Percentiles rank a stretch among this genome's conserved stretches.
Evolutionary conservation across 169 alveolate species (phyloP).

Genomic region (Plasmodium inui): DNA sequence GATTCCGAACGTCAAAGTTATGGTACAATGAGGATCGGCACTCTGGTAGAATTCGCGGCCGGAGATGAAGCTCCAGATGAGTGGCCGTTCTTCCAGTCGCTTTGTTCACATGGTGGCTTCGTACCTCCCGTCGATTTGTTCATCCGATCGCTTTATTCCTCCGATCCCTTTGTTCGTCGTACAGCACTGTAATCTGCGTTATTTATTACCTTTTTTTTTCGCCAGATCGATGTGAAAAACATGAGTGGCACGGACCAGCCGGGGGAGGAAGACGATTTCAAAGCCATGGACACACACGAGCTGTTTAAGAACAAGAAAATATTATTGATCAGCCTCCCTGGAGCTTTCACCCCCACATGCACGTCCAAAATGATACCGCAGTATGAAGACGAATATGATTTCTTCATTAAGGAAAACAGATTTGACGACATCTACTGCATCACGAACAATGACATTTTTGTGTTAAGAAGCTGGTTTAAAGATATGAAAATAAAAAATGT

Average conservation of each 20-base stretch:
- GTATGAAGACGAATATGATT: constrained; percentile 78
- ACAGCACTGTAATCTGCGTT: neutral
- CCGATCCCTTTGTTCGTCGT: neutral
- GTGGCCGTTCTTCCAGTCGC: no score
- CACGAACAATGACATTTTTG: constrained; percentile 81
- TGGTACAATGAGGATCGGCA: constrained; percentile 16
- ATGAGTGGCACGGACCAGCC: neutral
- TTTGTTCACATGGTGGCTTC: no score
- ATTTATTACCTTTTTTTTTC: neutral
- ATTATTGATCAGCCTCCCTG: constrained; percentile 79
- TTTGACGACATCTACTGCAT: constrained; percentile 83
- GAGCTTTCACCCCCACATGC: constrained; percentile 86
- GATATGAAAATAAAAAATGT: constrained; percentile 71
- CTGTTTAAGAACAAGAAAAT: constrained; percentile 77
- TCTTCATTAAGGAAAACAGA: constrained; percentile 61
- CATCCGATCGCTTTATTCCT: neutral
- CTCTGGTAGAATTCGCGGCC: neutral
- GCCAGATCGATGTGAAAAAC: constrained; percentile 40
- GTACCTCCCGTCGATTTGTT: neutral
- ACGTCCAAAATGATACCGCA: constrained; percentile 78
- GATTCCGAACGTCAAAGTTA: constrained; percentile 72
- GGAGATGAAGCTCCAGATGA: no score
- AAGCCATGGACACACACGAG: constrained; percentile 46
- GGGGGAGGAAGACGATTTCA: constrained; percentile 21
- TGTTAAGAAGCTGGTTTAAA: constrained; percentile 80